phyloP scores from a whole-genome alignment of 106 monocot genomes.

The Agapanthus africanus region DNA sequence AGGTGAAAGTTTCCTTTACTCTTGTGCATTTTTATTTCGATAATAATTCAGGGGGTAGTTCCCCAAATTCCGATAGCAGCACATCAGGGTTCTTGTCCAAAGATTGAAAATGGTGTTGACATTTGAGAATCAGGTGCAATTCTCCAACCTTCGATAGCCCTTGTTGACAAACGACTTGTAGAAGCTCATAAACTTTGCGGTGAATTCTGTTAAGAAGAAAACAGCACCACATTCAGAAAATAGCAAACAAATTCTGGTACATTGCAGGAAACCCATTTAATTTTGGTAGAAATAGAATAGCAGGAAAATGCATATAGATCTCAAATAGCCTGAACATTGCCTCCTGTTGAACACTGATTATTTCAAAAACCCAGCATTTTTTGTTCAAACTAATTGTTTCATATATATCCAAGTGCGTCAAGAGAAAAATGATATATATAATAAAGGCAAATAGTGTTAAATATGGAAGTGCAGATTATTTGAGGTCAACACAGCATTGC shows the following conservation, averaged over 20 bases:
- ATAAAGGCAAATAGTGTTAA: no score
- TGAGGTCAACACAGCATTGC: no score
- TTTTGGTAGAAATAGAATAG: no score
- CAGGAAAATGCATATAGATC: no score
- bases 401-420: no score
- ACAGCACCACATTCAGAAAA: background rate
- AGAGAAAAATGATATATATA: no score
- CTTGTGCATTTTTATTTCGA: background rate
- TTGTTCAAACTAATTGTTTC: no score
- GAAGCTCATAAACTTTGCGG: conserved; percentile 14
- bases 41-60: background rate
- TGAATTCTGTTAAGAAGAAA: conserved; percentile 7
- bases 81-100: background rate
- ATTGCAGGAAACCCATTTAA: background rate
- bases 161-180: conserved; percentile 2
- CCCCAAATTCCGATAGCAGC: background rate
- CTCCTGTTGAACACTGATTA: no score
- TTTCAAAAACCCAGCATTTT: no score
- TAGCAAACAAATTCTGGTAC: background rate
- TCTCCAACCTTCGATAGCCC: background rate
- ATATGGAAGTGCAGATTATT: no score
- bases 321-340: no score
- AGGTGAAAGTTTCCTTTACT: background rate
- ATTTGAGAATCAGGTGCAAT: background rate
- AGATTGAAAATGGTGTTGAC: background rate